Evolutionary conservation across 768 basidiomycete species (phyloP).

Genomic region (Tricholomella constricta): DNA sequence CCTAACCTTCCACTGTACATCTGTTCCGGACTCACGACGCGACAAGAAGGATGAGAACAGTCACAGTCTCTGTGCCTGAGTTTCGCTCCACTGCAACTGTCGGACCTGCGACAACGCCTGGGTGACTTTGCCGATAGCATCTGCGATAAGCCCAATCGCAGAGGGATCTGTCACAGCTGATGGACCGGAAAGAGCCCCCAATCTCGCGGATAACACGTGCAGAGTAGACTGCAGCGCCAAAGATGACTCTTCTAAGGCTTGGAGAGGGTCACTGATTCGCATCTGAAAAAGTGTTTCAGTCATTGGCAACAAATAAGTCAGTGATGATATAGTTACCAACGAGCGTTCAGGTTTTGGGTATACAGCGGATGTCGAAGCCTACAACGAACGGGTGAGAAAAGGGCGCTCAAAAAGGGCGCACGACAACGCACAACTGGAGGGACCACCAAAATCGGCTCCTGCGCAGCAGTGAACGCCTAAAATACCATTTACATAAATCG

Average conservation of each 20-base stretch:
- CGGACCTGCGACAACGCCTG: slow-evolving; percentile 63
- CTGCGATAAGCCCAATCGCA: slow-evolving; percentile 61
- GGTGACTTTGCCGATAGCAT: slow-evolving; percentile 66
- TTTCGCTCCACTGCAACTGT: slow-evolving; percentile 54
- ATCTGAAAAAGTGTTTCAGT: slow-evolving; percentile 4
- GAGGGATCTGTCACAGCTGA: slow-evolving; percentile 42
- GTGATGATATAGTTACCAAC: neutral
- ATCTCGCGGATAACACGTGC: slow-evolving; percentile 49
- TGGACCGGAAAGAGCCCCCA: slow-evolving; percentile 45
- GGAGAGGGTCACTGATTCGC: neutral
- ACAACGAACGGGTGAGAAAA: neutral
- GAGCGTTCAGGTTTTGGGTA: neutral
- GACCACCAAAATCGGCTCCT: neutral
- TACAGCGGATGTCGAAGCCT: neutral
- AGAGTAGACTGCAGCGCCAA: slow-evolving; percentile 57
- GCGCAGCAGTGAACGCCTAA: neutral
- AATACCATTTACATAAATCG: neutral
- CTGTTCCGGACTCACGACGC: neutral
- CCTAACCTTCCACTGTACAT: neutral
- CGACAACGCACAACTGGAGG: slow-evolving; percentile 8
- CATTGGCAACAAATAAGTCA: neutral
- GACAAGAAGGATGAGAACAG: neutral
- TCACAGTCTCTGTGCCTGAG: slow-evolving; percentile 24
- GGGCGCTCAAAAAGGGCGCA: neutral
- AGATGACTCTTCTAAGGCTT: slow-evolving; percentile 38